Conservation (phyloP, 1,139 yeast genomes). For the Diutina mesorugosa region DNA sequence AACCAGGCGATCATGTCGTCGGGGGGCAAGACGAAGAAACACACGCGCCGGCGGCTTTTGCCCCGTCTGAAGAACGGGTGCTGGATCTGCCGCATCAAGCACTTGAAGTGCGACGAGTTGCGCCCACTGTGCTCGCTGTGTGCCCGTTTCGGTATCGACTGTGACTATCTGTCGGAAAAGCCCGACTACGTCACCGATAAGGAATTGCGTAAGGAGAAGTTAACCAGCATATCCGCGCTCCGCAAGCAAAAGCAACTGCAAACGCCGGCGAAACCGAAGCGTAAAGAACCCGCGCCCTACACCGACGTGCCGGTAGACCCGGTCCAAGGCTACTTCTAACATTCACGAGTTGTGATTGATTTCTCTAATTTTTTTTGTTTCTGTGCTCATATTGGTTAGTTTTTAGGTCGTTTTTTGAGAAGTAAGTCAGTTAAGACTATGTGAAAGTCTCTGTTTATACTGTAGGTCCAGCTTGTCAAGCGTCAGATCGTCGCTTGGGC, state of each 20-base stretch:
- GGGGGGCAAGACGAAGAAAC: constrained; percentile 16
- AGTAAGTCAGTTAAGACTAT: neutral
- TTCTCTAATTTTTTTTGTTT: neutral
- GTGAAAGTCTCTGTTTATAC: neutral
- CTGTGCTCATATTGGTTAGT: neutral
- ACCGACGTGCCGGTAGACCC: neutral
- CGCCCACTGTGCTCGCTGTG: constrained; percentile 29
- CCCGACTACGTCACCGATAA: constrained; percentile 30
- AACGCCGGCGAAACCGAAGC: neutral
- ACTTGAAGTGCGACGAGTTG: constrained; percentile 32
- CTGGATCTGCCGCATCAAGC: constrained; percentile 39
- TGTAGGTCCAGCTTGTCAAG: too few species aligned
- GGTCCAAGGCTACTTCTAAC: neutral
- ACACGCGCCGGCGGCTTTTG: constrained; percentile 28
- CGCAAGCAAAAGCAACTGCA: constrained; percentile 13
- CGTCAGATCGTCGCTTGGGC: neutral
- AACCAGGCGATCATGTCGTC: neutral
- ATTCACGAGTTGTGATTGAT: neutral
- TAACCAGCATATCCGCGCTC: constrained; percentile 16
- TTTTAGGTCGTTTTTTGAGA: neutral
- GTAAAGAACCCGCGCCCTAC: neutral
- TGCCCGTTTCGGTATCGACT: constrained; percentile 26
- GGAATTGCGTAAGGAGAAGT: constrained; percentile 21
- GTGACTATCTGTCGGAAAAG: constrained; percentile 30
- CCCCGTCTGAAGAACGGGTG: constrained; percentile 23